phyloP scores from a whole-genome alignment of 306 rosid species.

The Cicer chorassanicum region DNA sequence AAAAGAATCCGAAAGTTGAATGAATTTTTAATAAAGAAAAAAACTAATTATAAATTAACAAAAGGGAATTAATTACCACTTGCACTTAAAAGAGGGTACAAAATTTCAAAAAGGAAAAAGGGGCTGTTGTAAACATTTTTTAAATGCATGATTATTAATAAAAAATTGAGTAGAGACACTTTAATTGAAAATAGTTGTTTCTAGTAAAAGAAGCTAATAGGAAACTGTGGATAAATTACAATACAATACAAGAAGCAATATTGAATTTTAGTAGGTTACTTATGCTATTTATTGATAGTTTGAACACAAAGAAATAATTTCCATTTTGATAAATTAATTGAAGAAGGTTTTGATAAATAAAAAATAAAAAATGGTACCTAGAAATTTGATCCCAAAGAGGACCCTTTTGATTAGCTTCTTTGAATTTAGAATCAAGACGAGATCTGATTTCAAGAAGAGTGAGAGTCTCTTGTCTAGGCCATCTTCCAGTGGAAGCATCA shows the following conservation, averaged over 20 bases:
- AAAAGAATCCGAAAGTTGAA: slow-evolving; percentile 42
- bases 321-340: background rate
- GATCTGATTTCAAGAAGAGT: slow-evolving; percentile 97
- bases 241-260: slow-evolving; percentile 1
- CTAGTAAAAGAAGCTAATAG: slow-evolving; percentile 31
- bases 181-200: slow-evolving; percentile 47
- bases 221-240: background rate
- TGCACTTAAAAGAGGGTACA: slow-evolving; percentile 62
- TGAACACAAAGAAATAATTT: slow-evolving; percentile 3
- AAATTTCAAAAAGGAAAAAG: slow-evolving; percentile 52
- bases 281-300: background rate
- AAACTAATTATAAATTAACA: background rate
- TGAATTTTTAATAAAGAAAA: slow-evolving; percentile 14
- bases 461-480: slow-evolving; percentile 98
- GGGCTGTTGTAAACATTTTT: slow-evolving; percentile 37
- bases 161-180: slow-evolving; percentile 39
- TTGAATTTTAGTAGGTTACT: slow-evolving; percentile 3
- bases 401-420: slow-evolving; percentile 95
- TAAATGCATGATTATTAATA: slow-evolving; percentile 39
- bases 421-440: slow-evolving; percentile 89
- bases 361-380: slow-evolving; percentile 56
- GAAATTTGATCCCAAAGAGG: slow-evolving; percentile 99
- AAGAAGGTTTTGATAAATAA: no score
- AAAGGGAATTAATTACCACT: slow-evolving; percentile 37
- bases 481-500: slow-evolving; percentile 73